Conservation (phyloP, 2,329 filamentous ascomycete genomes). For the Apiospora rasikravindrae region DNA sequence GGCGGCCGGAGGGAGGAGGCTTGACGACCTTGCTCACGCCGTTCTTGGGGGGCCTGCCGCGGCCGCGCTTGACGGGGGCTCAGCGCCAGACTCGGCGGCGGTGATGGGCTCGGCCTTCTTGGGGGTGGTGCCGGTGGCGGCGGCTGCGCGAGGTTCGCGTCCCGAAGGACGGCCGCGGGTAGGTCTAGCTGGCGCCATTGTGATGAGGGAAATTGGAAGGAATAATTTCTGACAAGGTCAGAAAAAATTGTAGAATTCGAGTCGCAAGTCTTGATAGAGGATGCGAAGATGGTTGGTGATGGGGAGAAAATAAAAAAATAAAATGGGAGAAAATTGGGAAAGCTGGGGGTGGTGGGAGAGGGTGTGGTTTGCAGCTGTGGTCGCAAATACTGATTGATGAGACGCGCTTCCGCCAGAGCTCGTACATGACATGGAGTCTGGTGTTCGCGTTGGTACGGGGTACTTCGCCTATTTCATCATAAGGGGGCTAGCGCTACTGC, state of each 20-base stretch:
- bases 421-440: neutral
- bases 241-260: neutral
- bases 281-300: neutral
- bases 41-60: constrained; percentile 46
- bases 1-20: neutral
- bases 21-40: constrained; percentile 42
- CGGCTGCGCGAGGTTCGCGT: constrained; percentile 19
- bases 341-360: constrained; percentile 5
- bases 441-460: constrained; percentile 1
- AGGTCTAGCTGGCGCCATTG: constrained; percentile 21
- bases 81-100: constrained; percentile 26
- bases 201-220: neutral
- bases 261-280: neutral
- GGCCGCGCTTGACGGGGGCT: constrained; percentile 41
- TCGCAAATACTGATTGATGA: constrained; percentile 17
- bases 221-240: neutral
- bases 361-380: constrained; percentile 3
- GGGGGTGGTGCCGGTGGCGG: constrained; percentile 9
- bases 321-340: constrained; percentile 17
- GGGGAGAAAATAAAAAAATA: neutral
- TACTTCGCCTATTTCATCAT: neutral
- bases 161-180: constrained; percentile 23
- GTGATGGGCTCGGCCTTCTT: constrained; percentile 26
- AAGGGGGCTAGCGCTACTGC: neutral
- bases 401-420: constrained; percentile 11